A percentile compares a stretch with the other conserved stretches of the same genome.
Evolutionary conservation across 2,329 filamentous ascomycete genomes (phyloP).

Genomic region (Neonectria ditissima): DNA sequence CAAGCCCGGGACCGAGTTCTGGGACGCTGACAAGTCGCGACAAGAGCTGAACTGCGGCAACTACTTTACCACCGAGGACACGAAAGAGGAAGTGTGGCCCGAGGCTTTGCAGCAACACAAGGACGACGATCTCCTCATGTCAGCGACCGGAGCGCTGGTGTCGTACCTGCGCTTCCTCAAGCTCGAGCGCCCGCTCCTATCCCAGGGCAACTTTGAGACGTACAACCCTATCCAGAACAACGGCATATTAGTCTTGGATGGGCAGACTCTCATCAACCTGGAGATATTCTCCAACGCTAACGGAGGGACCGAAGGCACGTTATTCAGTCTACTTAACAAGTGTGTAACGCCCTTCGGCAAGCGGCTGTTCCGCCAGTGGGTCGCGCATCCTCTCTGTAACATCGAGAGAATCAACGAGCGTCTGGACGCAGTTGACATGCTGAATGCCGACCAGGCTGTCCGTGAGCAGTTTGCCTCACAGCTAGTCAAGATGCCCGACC

Average conservation of each 20-base stretch:
- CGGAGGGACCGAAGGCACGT: slow-evolving; percentile 83
- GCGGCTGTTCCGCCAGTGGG: slow-evolving; percentile 94
- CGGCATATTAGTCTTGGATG: slow-evolving; percentile 91
- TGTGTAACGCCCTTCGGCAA: slow-evolving; percentile 98
- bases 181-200: slow-evolving; percentile 87
- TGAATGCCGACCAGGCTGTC: slow-evolving; percentile 84
- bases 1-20: slow-evolving; percentile 89
- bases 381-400: slow-evolving; percentile 93
- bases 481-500: slow-evolving; percentile 90
- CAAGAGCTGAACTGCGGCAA: slow-evolving; percentile 83
- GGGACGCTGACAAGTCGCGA: slow-evolving; percentile 84
- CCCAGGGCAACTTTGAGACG: slow-evolving; percentile 88
- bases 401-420: slow-evolving; percentile 90
- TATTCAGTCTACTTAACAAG: slow-evolving; percentile 91
- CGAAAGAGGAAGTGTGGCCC: slow-evolving; percentile 78
- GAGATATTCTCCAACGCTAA: slow-evolving; percentile 96
- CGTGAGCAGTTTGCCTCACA: slow-evolving; percentile 91
- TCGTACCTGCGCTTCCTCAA: slow-evolving; percentile 90
- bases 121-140: slow-evolving; percentile 87
- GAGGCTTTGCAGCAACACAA: slow-evolving; percentile 76
- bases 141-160: slow-evolving; percentile 87
- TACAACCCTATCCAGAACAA: slow-evolving; percentile 94
- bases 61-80: slow-evolving; percentile 77
- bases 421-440: slow-evolving; percentile 90
- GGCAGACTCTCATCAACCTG: slow-evolving; percentile 97